Conservation (phyloP, 495 filamentous ascomycete genomes). For the Staphylotrichum tortipilum region DNA sequence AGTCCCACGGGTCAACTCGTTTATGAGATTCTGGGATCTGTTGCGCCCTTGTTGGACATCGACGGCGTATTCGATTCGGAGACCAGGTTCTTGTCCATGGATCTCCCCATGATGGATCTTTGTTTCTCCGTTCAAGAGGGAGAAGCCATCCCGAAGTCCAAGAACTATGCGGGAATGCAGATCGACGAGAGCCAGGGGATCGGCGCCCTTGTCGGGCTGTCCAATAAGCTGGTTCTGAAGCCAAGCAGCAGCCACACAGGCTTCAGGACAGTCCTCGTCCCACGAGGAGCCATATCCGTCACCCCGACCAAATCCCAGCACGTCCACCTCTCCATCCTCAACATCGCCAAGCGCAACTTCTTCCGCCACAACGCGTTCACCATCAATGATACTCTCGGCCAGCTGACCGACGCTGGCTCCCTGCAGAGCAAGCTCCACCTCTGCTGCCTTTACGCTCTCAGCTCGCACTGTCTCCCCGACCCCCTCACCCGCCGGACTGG, state of each 20-base stretch:
- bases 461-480: slow-evolving; percentile 50
- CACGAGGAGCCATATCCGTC: slow-evolving; percentile 33
- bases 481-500: slow-evolving; percentile 49
- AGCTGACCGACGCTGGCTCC: slow-evolving; percentile 42
- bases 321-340: slow-evolving; percentile 33
- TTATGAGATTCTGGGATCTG: background rate
- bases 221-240: slow-evolving; percentile 43
- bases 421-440: slow-evolving; percentile 47
- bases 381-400: slow-evolving; percentile 41
- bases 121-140: slow-evolving; percentile 5
- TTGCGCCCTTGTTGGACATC: slow-evolving; percentile 1
- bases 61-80: slow-evolving; percentile 5
- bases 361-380: slow-evolving; percentile 30
- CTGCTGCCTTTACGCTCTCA: slow-evolving; percentile 54
- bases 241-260: background rate
- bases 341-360: slow-evolving; percentile 5
- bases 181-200: slow-evolving; percentile 45
- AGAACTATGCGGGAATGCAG: slow-evolving; percentile 32
- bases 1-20: background rate
- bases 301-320: slow-evolving; percentile 21
- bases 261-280: slow-evolving; percentile 44
- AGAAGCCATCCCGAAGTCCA: slow-evolving; percentile 5
- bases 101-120: slow-evolving; percentile 7
- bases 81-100: background rate
- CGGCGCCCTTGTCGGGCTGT: slow-evolving; percentile 45